Conservation (phyloP, 352 stramenopile genomes). For the Albugo laibachii region DNA sequence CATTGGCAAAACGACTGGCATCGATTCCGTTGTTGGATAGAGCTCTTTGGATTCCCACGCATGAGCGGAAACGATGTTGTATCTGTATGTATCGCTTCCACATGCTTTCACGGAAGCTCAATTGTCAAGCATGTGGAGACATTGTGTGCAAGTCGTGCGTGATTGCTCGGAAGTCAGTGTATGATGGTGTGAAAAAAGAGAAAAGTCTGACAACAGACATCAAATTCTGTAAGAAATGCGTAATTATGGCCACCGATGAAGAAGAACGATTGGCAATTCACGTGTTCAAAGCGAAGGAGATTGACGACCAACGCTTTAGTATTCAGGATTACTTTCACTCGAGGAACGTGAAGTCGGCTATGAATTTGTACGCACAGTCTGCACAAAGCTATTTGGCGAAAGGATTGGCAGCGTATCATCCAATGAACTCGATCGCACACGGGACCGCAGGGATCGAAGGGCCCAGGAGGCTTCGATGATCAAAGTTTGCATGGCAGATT, state of each 20-base stretch:
- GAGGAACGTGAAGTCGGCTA: too few relatives aligned
- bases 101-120: slow-evolving; percentile 51
- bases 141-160: slow-evolving; percentile 61
- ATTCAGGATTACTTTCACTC: too few relatives aligned
- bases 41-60: slow-evolving; percentile 18
- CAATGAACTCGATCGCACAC: too few relatives aligned
- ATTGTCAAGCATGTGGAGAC: slow-evolving; percentile 56
- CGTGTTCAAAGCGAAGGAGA: slow-evolving; percentile 3
- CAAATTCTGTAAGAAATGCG: slow-evolving; percentile 25
- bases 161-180: slow-evolving; percentile 14
- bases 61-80: slow-evolving; percentile 33
- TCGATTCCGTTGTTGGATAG: slow-evolving; percentile 26
- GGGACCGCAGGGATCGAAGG: too few relatives aligned
- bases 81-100: slow-evolving; percentile 40
- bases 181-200: slow-evolving; percentile 9
- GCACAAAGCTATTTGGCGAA: too few relatives aligned
- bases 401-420: too few relatives aligned
- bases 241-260: background rate
- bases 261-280: background rate
- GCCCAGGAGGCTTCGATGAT: too few relatives aligned
- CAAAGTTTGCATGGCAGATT: too few relatives aligned
- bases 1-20: slow-evolving; percentile 24
- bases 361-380: too few relatives aligned
- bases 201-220: slow-evolving; percentile 7
- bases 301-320: too few relatives aligned